These are phyloP conservation scores for Apophysomyces variabilis DNA, from an alignment of 371 early-diverging fungal species.

Conservation along the genomic window DNA sequence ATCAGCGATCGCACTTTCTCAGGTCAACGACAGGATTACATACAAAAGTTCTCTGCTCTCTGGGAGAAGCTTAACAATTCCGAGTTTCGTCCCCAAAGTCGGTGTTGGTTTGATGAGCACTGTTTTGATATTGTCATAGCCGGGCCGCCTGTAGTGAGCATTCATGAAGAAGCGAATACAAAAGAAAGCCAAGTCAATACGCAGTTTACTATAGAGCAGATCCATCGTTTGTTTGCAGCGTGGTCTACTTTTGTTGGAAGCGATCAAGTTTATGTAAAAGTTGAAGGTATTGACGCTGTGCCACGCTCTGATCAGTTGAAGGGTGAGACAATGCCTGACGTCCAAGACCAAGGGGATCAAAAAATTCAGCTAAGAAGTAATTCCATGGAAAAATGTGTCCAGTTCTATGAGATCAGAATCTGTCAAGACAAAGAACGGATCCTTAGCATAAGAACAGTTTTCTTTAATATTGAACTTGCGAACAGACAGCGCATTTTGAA, in stretches of 20 bases:
- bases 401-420: conserved; percentile 38
- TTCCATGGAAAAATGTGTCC: conserved; percentile 2
- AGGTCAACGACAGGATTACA: conserved; percentile 6
- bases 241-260: conserved; percentile 16
- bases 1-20: not conserved
- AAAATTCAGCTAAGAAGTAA: conserved; percentile 3
- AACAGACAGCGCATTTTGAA: conserved; percentile 35
- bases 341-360: not conserved
- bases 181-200: not conserved
- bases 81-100: conserved; percentile 40
- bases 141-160: not conserved
- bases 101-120: conserved; percentile 57
- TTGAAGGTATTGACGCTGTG: conserved; percentile 1
- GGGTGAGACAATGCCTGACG: not conserved
- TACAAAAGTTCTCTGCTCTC: conserved; percentile 31
- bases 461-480: conserved; percentile 49
- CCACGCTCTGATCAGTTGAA: not conserved
- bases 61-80: conserved; percentile 43
- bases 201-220: not conserved
- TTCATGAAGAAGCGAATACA: not conserved
- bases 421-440: conserved; percentile 34
- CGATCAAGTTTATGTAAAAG: conserved; percentile 20
- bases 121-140: conserved; percentile 39
- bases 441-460: conserved; percentile 33
- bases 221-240: not conserved